Evolutionary conservation across 1,284 basidiomycete species (phyloP).

Genomic region (Ustilago nuda): DNA sequence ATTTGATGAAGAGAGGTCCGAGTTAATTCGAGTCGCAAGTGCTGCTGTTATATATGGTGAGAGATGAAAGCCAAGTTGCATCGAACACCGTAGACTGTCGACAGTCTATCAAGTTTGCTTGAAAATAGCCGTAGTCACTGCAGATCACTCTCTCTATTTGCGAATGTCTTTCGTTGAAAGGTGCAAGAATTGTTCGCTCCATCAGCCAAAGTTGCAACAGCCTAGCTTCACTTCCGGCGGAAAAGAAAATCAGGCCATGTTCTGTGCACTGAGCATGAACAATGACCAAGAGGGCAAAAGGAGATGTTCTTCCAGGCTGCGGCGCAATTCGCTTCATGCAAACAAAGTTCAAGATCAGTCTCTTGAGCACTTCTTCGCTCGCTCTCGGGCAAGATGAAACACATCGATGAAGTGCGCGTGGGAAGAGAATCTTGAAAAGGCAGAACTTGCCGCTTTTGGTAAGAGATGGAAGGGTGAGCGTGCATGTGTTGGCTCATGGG

Average conservation of each 20-base stretch:
- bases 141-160: neutral
- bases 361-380: neutral
- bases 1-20: neutral
- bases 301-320: neutral
- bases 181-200: neutral
- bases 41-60: conserved; percentile 2
- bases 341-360: neutral
- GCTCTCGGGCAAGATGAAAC: conserved; percentile 3
- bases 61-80: no score
- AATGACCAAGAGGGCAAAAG: neutral
- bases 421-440: neutral
- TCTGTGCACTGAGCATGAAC: neutral
- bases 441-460: conserved; percentile 5
- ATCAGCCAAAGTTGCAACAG: neutral
- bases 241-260: neutral
- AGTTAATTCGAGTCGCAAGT: neutral
- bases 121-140: no score
- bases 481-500: conserved; percentile 10
- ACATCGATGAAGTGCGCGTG: conserved; percentile 4
- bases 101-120: no score
- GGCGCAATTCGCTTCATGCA: neutral
- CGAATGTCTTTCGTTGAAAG: neutral
- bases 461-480: neutral
- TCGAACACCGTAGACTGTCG: no score
- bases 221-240: neutral